Evolutionary conservation across 805 yeast species (phyloP).

Genomic region (Vanderwaltozyma verrucispora): DNA sequence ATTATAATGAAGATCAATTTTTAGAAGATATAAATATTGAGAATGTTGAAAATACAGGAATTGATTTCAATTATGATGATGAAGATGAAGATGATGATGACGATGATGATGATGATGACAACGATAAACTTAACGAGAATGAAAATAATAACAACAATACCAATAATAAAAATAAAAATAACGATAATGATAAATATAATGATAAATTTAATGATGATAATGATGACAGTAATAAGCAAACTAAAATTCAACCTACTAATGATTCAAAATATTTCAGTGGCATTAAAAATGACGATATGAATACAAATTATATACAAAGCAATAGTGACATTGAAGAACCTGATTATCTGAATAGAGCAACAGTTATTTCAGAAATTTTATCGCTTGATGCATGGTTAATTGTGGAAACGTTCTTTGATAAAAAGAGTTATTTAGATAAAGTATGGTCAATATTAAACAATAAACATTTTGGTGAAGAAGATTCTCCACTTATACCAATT

Average conservation of each 20-base stretch:
- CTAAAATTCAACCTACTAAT: too few relatives aligned
- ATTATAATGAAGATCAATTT: background rate
- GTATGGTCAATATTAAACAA: constrained; percentile 70
- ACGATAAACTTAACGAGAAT: background rate
- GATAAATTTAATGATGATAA: background rate
- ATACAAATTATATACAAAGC: background rate
- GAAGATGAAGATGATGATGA: constrained; percentile 1
- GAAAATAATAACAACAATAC: background rate
- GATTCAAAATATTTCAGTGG: too few relatives aligned
- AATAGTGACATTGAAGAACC: background rate
- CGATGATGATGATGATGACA: background rate
- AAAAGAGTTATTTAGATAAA: constrained; percentile 46
- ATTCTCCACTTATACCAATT: constrained; percentile 65
- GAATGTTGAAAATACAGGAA: constrained; percentile 1
- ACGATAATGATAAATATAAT: constrained; percentile 1
- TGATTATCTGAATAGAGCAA: constrained; percentile 13
- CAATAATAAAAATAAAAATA: constrained; percentile 2
- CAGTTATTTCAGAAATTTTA: constrained; percentile 56
- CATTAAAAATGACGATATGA: background rate
- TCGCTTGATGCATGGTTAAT: constrained; percentile 89
- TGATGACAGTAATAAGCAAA: too few relatives aligned
- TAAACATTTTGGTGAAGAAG: constrained; percentile 40
- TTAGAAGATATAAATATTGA: background rate
- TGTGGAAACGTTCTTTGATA: constrained; percentile 77
- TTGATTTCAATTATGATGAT: background rate